Evolutionary conservation across 176 grass and related monocot genomes (phyloP), one percentile per base, ranked within the genome.

Genomic region (Zoysia japonica): DNA sequence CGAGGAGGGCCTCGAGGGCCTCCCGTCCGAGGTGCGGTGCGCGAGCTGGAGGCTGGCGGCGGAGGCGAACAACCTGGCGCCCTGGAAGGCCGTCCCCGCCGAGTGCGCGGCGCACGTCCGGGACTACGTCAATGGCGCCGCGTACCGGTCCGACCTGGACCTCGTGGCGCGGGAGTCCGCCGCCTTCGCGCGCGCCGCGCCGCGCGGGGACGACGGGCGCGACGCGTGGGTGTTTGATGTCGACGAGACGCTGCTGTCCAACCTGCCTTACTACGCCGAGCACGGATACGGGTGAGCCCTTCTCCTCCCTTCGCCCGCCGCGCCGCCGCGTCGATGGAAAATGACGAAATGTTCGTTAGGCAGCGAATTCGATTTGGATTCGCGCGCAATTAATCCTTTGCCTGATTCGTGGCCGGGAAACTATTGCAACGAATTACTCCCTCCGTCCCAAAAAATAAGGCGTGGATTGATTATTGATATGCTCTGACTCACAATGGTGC

Each of bases 211-310:
- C 35, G 87, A 78, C 61, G 78, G 71, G 14, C 39, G 67, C 62
- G 82, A 86, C 70, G 94, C 80, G 0, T 97, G 94, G 94, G 78
- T 92, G 10, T 93, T 97, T 81, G 94, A 97, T 71, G 63, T 97
- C 50, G 94, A 97, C 77, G 94, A 93, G 76, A 97, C 91, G 74
- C 86, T 93, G 64, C 84, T 92, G 40, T 97, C 91, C 64, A 93
- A 93, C 76, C 74, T 91, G 17, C 91, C 91, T 5, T 94, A 94
- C 78, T 94, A 94, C 78, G 83, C 82, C 40, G 69, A 83, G 1
- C 88, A 91, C 65, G 88, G 83, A 70, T 94, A 84, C 69, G 91
- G 91, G 91, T 93, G 19, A 39, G 40, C 7, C 16, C 7, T 28
- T 28, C 28, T 15, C 51, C 17, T 16, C 28, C 14, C 10, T 39